These are phyloP conservation scores for Avicennia marina DNA, from an alignment of 257 asterid genomes.

Conservation along the genomic window DNA sequence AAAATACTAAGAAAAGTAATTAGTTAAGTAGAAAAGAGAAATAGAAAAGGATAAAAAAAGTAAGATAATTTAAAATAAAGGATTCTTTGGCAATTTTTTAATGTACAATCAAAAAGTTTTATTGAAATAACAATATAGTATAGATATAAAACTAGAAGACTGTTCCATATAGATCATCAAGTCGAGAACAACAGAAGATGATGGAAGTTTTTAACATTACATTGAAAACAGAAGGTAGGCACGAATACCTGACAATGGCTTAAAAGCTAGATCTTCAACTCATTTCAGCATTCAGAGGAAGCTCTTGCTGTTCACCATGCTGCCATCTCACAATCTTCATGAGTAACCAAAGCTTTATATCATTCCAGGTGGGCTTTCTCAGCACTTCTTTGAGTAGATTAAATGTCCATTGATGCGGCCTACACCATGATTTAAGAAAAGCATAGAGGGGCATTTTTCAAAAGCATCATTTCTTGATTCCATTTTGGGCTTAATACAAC, in stretches of 20 bases:
- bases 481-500: conserved; percentile 9
- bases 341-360: conserved; percentile 16
- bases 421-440: conserved; percentile 17
- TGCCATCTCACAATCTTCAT: conserved; percentile 25
- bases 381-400: conserved; percentile 20
- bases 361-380: conserved; percentile 19
- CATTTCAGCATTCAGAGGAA: conserved; percentile 26
- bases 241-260: conserved; percentile 35
- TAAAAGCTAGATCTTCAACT: conserved; percentile 9
- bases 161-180: too few relatives aligned
- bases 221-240: not conserved
- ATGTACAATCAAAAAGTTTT: too few relatives aligned
- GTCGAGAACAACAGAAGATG: too few relatives aligned
- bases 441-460: conserved; percentile 18
- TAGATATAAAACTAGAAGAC: too few relatives aligned
- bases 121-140: too few relatives aligned
- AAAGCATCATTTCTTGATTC: conserved; percentile 21
- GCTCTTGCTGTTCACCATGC: conserved; percentile 19
- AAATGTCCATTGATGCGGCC: conserved; percentile 12
- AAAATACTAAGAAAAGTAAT: too few relatives aligned
- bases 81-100: too few relatives aligned
- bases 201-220: not conserved
- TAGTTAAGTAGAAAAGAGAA: too few relatives aligned
- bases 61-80: too few relatives aligned
- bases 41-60: too few relatives aligned